Conservation (phyloP, 371 early-diverging fungal species). For the Coemansia sp. region DNA sequence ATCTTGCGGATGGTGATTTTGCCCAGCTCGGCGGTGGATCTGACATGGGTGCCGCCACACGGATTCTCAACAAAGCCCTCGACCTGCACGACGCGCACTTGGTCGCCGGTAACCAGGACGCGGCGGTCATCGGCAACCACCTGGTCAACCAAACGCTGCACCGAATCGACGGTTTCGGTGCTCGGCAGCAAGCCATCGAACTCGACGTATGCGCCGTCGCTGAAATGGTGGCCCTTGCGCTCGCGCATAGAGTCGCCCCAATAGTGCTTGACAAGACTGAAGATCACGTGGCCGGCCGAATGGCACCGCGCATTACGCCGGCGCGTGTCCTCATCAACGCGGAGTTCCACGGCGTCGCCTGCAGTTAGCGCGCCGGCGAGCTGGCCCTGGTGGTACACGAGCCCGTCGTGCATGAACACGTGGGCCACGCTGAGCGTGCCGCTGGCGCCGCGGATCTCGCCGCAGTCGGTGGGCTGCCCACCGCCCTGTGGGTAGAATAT, state of each 20-base stretch:
- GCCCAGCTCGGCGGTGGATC: slow-evolving; percentile 14
- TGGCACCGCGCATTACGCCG: slow-evolving; percentile 29
- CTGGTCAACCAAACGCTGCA: slow-evolving; percentile 7
- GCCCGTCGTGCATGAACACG: slow-evolving; percentile 7
- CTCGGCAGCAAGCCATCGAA: slow-evolving; percentile 18
- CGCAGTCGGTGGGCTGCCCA: slow-evolving; percentile 28
- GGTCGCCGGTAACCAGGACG: background rate
- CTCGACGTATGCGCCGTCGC: slow-evolving; percentile 31
- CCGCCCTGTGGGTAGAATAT: slow-evolving; percentile 29
- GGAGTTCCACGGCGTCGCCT: background rate
- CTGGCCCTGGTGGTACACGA: slow-evolving; percentile 20
- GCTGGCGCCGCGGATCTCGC: background rate
- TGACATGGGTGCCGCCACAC: slow-evolving; percentile 28
- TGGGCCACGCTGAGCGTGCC: slow-evolving; percentile 8
- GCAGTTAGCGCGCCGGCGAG: background rate
- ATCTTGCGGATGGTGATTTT: slow-evolving; percentile 14
- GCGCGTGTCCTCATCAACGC: slow-evolving; percentile 10
- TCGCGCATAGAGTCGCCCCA: slow-evolving; percentile 17
- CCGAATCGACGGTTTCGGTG: background rate
- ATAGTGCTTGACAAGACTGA: slow-evolving; percentile 16
- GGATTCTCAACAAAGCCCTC: slow-evolving; percentile 16
- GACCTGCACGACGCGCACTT: slow-evolving; percentile 5
- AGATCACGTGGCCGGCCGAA: slow-evolving; percentile 25
- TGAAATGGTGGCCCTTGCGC: slow-evolving; percentile 27
- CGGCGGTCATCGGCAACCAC: background rate